phyloP scores from a whole-genome alignment of 2,329 filamentous ascomycete genomes.

The Uncinocarpus reesii region DNA sequence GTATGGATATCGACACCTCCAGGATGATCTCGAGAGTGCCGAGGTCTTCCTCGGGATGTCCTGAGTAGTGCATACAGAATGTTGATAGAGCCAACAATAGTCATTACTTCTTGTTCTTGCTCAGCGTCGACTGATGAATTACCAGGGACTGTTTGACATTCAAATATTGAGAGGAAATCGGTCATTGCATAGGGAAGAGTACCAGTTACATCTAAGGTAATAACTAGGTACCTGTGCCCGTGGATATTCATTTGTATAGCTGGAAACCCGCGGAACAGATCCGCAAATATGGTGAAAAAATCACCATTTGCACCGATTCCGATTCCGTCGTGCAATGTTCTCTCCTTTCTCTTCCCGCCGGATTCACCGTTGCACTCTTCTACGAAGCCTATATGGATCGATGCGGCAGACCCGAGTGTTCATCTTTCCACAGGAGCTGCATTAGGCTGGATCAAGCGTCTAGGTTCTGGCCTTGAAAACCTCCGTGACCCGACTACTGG shows the following conservation, averaged over 20 bases:
- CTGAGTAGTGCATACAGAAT: too few relatives aligned
- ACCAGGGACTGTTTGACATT: too few relatives aligned
- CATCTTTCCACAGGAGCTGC: slow-evolving; percentile 41
- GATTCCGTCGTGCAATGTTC: slow-evolving; percentile 15
- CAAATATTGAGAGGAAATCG: too few relatives aligned
- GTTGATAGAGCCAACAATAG: too few relatives aligned
- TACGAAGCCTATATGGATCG: slow-evolving; percentile 45
- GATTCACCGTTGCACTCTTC: slow-evolving; percentile 7
- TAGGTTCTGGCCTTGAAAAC: slow-evolving; percentile 42
- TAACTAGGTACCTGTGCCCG: too few relatives aligned
- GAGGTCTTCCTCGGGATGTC: not conserved
- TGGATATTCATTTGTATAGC: too few relatives aligned
- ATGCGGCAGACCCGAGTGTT: slow-evolving; percentile 38
- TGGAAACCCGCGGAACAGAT: not conserved
- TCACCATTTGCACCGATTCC: slow-evolving; percentile 11
- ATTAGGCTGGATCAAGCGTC: slow-evolving; percentile 43
- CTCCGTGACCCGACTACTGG: slow-evolving; percentile 25
- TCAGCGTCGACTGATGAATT: too few relatives aligned
- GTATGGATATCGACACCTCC: not conserved
- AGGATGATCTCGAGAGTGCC: not conserved
- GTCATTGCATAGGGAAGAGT: too few relatives aligned
- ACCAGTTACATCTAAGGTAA: too few relatives aligned
- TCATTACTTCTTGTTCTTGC: too few relatives aligned
- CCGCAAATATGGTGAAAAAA: slow-evolving; percentile 3
- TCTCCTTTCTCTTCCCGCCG: slow-evolving; percentile 17